Evolutionary conservation across 805 yeast species (phyloP).

Genomic region (Dipodascus geniculatus): DNA sequence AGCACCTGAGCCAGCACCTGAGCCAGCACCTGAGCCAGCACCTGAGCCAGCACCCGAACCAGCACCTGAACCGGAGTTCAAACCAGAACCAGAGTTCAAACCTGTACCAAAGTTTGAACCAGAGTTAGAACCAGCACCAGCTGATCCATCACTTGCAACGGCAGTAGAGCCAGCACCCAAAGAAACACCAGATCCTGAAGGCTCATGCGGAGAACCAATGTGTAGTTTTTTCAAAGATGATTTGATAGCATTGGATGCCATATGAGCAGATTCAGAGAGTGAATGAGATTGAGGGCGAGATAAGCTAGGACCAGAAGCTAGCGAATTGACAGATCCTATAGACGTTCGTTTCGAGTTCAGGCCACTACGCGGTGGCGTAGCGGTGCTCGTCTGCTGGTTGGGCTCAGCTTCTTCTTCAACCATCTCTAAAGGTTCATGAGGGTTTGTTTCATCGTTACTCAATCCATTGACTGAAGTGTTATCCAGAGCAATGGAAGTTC

Average conservation of each 20-base stretch:
- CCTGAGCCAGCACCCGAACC: too few species aligned
- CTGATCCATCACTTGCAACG: too few species aligned
- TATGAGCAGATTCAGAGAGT: neutral
- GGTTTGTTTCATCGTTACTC: neutral
- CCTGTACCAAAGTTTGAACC: too few species aligned
- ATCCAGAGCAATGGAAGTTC: neutral
- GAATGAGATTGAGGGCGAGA: neutral
- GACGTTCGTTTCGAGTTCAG: neutral
- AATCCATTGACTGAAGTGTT: neutral
- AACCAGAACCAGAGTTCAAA: too few species aligned
- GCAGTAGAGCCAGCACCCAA: too few species aligned
- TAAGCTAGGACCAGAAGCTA: neutral
- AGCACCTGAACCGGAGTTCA: too few species aligned
- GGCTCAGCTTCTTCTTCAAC: neutral
- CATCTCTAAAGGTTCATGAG: neutral
- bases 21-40: too few species aligned
- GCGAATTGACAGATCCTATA: neutral
- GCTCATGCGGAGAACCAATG: neutral
- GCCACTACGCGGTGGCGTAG: neutral
- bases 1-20: too few species aligned
- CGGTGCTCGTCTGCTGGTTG: neutral
- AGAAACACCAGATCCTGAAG: neutral
- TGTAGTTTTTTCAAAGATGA: neutral
- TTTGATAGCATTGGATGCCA: neutral
- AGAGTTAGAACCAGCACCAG: too few species aligned